Percentiles rank a stretch among this genome's conserved stretches.
These are phyloP conservation scores for Paraglomus brasilianum DNA, from an alignment of 192 early-diverging fungal genomes.

Conservation along the genomic window DNA sequence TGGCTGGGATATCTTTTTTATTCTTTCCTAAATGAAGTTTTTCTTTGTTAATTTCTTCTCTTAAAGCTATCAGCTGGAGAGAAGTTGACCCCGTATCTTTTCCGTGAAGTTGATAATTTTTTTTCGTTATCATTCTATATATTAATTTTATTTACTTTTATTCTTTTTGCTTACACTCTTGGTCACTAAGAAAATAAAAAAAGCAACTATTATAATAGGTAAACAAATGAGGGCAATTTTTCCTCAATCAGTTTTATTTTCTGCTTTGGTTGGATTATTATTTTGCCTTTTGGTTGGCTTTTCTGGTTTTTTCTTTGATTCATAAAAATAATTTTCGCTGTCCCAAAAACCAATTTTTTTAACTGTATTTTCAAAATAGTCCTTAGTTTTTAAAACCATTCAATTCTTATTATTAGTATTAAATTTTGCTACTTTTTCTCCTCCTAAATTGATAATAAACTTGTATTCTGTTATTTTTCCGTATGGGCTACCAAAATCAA, in stretches of 20 bases:
- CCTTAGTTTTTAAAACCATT: slow-evolving; percentile 19
- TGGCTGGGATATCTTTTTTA: slow-evolving; percentile 19
- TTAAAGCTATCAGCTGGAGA: background rate
- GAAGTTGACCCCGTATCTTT: background rate
- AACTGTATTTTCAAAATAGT: slow-evolving; percentile 20
- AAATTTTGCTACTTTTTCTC: slow-evolving; percentile 24
- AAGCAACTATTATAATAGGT: slow-evolving; percentile 3
- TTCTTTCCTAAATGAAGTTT: slow-evolving; percentile 2
- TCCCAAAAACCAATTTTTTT: slow-evolving; percentile 21
- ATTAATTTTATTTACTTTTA: too few relatives aligned
- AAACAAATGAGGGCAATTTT: background rate
- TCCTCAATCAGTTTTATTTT: slow-evolving; percentile 18
- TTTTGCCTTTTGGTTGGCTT: background rate
- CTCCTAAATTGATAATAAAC: slow-evolving; percentile 19
- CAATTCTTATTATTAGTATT: slow-evolving; percentile 18
- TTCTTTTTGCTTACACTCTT: background rate
- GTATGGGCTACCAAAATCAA: slow-evolving; percentile 3
- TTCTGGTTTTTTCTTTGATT: background rate
- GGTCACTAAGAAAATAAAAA: background rate
- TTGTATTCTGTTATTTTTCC: slow-evolving; percentile 9
- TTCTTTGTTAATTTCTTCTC: slow-evolving; percentile 10
- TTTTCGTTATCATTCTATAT: background rate
- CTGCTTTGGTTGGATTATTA: slow-evolving; percentile 8
- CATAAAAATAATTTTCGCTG: slow-evolving; percentile 24
- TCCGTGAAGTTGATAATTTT: slow-evolving; percentile 11